Evolutionary conservation across 164 flowering plant genomes (phyloP).

Genomic region (Vitis vinifera): ASM3070453v1 NC_081806.1:2786001-2786500

Average conservation of each 20-base stretch:
- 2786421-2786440: not conserved
- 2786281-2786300: not conserved
- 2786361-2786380: not conserved
- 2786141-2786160: not conserved
- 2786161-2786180: not conserved
- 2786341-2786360: not conserved
- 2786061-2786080: too few relatives aligned
- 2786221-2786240: slow-evolving; percentile 75
- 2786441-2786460: not conserved
- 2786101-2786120: too few relatives aligned
- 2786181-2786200: slow-evolving; percentile 44
- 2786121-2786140: not conserved
- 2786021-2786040: too few relatives aligned
- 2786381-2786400: not conserved
- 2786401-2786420: not conserved
- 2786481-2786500: not conserved
- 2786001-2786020: too few relatives aligned
- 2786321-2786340: not conserved
- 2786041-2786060: too few relatives aligned
- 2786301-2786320: not conserved
- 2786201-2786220: slow-evolving; percentile 61
- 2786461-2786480: too few relatives aligned
- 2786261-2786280: slow-evolving; percentile 32
- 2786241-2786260: slow-evolving; percentile 71
- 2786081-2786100: too few relatives aligned